phyloP scores from a whole-genome alignment of 306 rosid genomes.

The Vigna radiata region DNA sequence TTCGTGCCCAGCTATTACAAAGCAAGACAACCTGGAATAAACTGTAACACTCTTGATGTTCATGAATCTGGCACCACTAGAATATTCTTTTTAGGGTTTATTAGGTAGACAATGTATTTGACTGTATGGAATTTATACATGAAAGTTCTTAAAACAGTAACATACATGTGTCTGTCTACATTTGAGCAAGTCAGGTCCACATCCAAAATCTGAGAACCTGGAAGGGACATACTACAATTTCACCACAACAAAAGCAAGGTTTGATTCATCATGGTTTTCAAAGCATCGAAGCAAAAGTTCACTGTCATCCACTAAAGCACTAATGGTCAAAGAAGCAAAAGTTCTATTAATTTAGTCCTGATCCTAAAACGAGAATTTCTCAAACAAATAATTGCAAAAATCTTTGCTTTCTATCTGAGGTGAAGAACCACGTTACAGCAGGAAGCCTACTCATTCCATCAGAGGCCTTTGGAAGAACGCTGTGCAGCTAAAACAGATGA shows the following conservation, averaged over 20 bases:
- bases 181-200: conserved; percentile 41
- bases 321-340: conserved; percentile 28
- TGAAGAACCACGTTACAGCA: conserved; percentile 37
- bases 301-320: conserved; percentile 34
- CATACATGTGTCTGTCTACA: not conserved
- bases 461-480: conserved; percentile 40
- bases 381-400: conserved; percentile 44
- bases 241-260: conserved; percentile 32
- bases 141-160: not conserved
- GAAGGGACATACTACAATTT: conserved; percentile 36
- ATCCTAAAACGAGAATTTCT: conserved; percentile 6
- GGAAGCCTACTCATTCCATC: not conserved
- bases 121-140: conserved; percentile 5
- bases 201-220: conserved; percentile 26
- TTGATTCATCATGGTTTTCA: conserved; percentile 27
- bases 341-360: conserved; percentile 17
- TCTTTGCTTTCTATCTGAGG: not conserved
- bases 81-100: conserved; percentile 26
- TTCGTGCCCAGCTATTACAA: conserved; percentile 1
- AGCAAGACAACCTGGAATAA: conserved; percentile 39
- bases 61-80: conserved; percentile 49
- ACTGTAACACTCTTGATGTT: conserved; percentile 32
- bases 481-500: conserved; percentile 5
- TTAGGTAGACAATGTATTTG: conserved; percentile 35
- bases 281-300: conserved; percentile 37